Conservation (phyloP, 139 green algal species). For the Closterium sp. region DNA sequence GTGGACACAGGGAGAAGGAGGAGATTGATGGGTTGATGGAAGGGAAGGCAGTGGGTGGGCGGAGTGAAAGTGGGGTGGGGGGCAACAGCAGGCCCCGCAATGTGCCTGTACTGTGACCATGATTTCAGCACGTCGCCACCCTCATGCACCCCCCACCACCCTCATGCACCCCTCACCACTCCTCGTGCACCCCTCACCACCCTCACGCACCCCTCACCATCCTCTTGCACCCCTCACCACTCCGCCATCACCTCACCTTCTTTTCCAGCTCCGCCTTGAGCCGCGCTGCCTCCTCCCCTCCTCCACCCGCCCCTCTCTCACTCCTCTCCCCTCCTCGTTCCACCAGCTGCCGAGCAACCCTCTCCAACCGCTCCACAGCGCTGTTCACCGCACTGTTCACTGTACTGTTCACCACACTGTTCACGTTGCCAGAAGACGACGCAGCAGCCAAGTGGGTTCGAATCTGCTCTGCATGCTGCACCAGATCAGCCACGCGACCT, state of each 20-base stretch:
- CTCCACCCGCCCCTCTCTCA: not conserved
- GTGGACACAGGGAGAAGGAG: not conserved
- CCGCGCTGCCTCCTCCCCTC: not conserved
- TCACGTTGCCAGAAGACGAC: not conserved
- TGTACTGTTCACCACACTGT: not conserved
- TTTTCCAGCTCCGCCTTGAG: not conserved
- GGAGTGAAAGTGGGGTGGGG: too few relatives aligned
- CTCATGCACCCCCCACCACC: too few relatives aligned
- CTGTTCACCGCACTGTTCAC: not conserved
- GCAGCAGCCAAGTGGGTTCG: not conserved
- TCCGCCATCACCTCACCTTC: not conserved
- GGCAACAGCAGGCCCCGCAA: too few relatives aligned
- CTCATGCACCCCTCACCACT: too few relatives aligned
- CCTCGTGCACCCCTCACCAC: too few relatives aligned
- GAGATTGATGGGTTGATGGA: too few relatives aligned
- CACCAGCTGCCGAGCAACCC: not conserved
- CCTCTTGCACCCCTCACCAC: too few relatives aligned
- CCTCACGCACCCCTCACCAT: too few relatives aligned
- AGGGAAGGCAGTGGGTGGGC: too few relatives aligned
- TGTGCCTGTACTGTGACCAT: too few relatives aligned
- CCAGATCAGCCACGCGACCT: not conserved
- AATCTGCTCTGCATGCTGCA: not conserved
- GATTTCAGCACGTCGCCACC: too few relatives aligned
- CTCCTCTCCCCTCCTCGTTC: not conserved
- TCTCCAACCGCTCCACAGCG: not conserved